Percentiles rank a stretch among this genome's conserved stretches.
phyloP scores from a whole-genome alignment of 1,139 yeast species.

The Saccharomyces hybrid region DNA sequence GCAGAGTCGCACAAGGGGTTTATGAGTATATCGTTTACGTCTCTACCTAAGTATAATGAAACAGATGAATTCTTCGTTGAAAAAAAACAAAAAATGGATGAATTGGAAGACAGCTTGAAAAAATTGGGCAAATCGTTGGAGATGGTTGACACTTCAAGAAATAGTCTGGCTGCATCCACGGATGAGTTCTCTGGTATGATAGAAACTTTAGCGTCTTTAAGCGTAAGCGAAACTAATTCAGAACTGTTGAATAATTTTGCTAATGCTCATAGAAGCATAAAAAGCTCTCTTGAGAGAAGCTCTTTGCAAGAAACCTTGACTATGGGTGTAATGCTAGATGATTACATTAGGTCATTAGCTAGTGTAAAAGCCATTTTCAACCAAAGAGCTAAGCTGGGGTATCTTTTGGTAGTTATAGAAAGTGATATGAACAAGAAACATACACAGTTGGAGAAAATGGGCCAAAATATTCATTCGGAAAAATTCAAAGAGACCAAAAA shows the following conservation, averaged over 20 bases:
- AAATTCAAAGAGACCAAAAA: conserved; percentile 45
- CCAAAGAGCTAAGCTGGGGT: conserved; percentile 45
- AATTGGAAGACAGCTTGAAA: conserved; percentile 64
- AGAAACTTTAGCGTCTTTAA: conserved; percentile 59
- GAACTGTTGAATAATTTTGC: conserved; percentile 60
- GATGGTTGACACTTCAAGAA: conserved; percentile 63
- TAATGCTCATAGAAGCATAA: conserved; percentile 60
- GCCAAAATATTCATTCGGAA: conserved; percentile 47
- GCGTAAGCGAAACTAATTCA: conserved; percentile 61
- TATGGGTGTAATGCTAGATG: no score
- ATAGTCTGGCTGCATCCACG: conserved; percentile 59
- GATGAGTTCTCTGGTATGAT: conserved; percentile 53
- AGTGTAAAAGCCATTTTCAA: no score
- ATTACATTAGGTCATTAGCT: no score
- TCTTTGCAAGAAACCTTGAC: conserved; percentile 40
- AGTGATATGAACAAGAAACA: conserved; percentile 42
- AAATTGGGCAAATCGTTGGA: conserved; percentile 67
- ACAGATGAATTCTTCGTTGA: conserved; percentile 72
- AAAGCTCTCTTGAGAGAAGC: conserved; percentile 69
- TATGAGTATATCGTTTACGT: conserved; percentile 32
- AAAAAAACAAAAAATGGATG: conserved; percentile 61
- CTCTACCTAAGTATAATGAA: conserved; percentile 52
- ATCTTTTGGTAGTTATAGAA: conserved; percentile 48
- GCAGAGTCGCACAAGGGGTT: conserved; percentile 24
- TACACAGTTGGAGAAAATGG: conserved; percentile 45